phyloP scores from a whole-genome alignment of 176 grass and related monocot genomes.

The Oryza australiensis region DNA sequence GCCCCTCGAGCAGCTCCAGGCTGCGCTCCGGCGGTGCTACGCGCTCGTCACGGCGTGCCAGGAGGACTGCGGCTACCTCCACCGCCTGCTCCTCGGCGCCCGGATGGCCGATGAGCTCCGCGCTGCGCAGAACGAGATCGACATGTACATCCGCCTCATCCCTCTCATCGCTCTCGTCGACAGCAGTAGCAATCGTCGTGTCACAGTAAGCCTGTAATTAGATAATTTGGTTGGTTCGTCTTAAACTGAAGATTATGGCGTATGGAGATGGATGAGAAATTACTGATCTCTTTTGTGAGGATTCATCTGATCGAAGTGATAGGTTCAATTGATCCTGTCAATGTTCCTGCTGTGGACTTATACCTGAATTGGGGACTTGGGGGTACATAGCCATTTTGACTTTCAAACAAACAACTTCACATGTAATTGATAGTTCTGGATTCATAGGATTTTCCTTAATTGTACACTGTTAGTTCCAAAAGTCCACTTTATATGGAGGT shows the following conservation, averaged over 20 bases:
- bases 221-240: background rate
- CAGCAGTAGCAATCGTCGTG: background rate
- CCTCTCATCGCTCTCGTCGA: conserved; percentile 63
- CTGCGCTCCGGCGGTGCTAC: conserved; percentile 51
- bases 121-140: conserved; percentile 45
- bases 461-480: background rate
- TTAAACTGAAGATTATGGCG: background rate
- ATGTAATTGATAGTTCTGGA: background rate
- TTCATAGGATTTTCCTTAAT: background rate
- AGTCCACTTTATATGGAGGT: background rate
- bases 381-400: background rate
- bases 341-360: background rate
- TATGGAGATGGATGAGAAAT: background rate
- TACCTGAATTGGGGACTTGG: background rate
- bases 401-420: background rate
- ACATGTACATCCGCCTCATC: conserved; percentile 53
- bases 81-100: conserved; percentile 35
- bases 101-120: conserved; percentile 48
- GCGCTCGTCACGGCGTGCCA: conserved; percentile 48
- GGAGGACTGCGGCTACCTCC: conserved; percentile 52
- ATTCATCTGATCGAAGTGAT: background rate
- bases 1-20: background rate
- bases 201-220: background rate
- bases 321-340: background rate
- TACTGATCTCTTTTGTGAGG: background rate